Conservation (phyloP, 371 early-diverging fungal species). For the Apophysomyces variabilis region DNA sequence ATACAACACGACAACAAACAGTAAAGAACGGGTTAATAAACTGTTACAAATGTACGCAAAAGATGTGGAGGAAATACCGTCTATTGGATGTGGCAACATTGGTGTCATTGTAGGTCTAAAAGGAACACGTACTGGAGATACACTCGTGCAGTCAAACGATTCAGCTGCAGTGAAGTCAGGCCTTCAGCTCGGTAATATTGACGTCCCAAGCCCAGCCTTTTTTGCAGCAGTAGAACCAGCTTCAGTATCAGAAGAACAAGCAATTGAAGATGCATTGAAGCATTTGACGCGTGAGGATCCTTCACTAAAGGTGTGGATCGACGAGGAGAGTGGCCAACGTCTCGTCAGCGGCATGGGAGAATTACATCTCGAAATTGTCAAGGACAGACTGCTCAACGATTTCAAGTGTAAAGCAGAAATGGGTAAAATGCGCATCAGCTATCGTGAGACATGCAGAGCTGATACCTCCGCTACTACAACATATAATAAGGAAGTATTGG, state of each 20-base stretch:
- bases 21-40: slow-evolving; percentile 85
- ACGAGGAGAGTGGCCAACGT: slow-evolving; percentile 90
- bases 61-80: slow-evolving; percentile 84
- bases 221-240: slow-evolving; percentile 84
- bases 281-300: slow-evolving; percentile 90
- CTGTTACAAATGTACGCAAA: slow-evolving; percentile 93
- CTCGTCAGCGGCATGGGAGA: slow-evolving; percentile 97
- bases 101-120: slow-evolving; percentile 90
- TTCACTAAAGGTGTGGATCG: slow-evolving; percentile 72
- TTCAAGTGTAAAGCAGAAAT: slow-evolving; percentile 81
- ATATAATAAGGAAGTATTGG: slow-evolving; percentile 77
- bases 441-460: slow-evolving; percentile 77
- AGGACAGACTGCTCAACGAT: slow-evolving; percentile 78
- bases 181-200: slow-evolving; percentile 72
- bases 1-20: slow-evolving; percentile 66
- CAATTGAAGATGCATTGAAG: slow-evolving; percentile 76
- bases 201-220: slow-evolving; percentile 92
- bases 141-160: slow-evolving; percentile 70
- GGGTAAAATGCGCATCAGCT: slow-evolving; percentile 88
- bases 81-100: slow-evolving; percentile 84
- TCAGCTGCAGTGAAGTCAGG: slow-evolving; percentile 44
- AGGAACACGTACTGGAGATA: slow-evolving; percentile 92
- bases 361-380: slow-evolving; percentile 91
- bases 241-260: slow-evolving; percentile 77
- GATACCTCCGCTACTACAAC: slow-evolving; percentile 29